Evolutionary conservation across 1,284 basidiomycete species (phyloP).

Genomic region (Xerocomus nothofagi): DNA sequence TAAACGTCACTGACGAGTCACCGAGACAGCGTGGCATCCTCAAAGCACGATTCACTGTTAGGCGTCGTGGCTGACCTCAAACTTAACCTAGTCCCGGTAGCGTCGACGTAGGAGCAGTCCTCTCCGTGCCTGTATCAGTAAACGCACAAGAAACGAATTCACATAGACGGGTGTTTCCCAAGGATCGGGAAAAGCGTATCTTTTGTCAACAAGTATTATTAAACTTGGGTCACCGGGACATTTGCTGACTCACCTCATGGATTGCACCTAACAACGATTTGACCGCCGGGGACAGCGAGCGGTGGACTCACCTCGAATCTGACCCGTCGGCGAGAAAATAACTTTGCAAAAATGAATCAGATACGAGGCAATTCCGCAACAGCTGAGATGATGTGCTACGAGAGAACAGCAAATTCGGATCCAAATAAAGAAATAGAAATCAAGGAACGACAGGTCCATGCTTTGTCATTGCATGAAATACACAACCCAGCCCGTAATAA

Average conservation of each 20-base stretch:
- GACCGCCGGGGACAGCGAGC: not conserved
- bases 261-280: not conserved
- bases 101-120: not conserved
- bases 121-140: not conserved
- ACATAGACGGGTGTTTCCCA: slow-evolving; percentile 6
- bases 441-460: slow-evolving; percentile 17
- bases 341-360: slow-evolving; percentile 1
- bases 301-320: slow-evolving; percentile 17
- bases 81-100: not conserved
- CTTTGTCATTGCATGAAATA: slow-evolving; percentile 16
- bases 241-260: slow-evolving; percentile 21
- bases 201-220: slow-evolving; percentile 10
- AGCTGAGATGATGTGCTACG: slow-evolving; percentile 8
- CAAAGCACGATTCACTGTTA: not conserved
- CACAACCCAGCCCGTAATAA: slow-evolving; percentile 14
- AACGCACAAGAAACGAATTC: not conserved
- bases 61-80: not conserved
- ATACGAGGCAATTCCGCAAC: slow-evolving; percentile 2
- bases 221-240: not conserved
- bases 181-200: not conserved
- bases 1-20: not conserved
- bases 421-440: slow-evolving; percentile 10
- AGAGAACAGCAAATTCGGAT: slow-evolving; percentile 3
- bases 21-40: not conserved
- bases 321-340: not conserved